phyloP scores from a whole-genome alignment of 2,329 filamentous ascomycete genomes.

The Diaporthe citriasiana region DNA sequence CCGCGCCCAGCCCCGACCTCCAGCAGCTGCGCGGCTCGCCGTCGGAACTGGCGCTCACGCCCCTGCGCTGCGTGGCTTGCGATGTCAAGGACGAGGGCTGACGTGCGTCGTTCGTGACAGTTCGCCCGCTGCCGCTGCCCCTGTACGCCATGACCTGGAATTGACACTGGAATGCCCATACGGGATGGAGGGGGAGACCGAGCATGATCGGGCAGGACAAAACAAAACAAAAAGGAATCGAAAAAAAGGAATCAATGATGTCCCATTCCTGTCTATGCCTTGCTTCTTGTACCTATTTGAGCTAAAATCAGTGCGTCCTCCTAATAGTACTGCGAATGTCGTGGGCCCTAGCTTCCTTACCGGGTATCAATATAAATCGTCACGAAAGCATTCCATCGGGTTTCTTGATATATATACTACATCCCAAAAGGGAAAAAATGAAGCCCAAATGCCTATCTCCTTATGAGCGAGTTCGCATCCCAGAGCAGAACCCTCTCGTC shows the following conservation, averaged over 20 bases:
- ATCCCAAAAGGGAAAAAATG: background rate
- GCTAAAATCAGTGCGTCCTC: constrained; percentile 18
- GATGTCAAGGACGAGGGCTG: constrained; percentile 12
- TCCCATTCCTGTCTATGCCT: constrained; percentile 21
- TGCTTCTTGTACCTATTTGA: constrained; percentile 23
- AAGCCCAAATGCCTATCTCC: constrained; percentile 40
- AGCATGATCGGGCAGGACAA: background rate
- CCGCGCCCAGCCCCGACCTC: background rate
- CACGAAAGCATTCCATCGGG: background rate
- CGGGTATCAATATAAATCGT: constrained; percentile 41
- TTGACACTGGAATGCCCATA: background rate
- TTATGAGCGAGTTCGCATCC: constrained; percentile 77
- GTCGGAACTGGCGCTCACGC: background rate
- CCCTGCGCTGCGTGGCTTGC: constrained; percentile 8
- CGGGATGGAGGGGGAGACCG: background rate
- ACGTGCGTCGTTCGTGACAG: constrained; percentile 12
- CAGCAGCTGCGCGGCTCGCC: background rate
- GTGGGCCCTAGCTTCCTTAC: constrained; percentile 7
- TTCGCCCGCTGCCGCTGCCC: constrained; percentile 8
- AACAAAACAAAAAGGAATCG: background rate
- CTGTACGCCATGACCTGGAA: constrained; percentile 23
- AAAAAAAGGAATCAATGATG: background rate
- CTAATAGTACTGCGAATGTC: constrained; percentile 24
- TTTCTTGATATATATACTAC: constrained; percentile 20
- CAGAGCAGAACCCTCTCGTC: constrained; percentile 92